A percentile compares a stretch with the other conserved stretches of the same genome.
These are phyloP conservation scores for Albatrellus ellisii DNA, from an alignment of 768 basidiomycete genomes.

Conservation along the genomic window DNA sequence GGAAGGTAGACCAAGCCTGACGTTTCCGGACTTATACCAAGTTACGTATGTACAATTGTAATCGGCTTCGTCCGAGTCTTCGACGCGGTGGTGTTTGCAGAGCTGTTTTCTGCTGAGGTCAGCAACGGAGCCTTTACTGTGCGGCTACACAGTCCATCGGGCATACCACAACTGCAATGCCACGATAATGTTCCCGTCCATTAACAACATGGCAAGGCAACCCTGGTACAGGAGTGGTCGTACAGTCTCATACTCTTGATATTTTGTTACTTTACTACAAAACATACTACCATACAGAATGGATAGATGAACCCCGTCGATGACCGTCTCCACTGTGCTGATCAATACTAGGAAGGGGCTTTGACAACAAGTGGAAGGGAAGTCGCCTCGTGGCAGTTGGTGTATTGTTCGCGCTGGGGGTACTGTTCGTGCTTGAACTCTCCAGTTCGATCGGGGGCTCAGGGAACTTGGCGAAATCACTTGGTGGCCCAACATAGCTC, in stretches of 20 bases:
- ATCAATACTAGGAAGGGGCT: constrained; percentile 26
- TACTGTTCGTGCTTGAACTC: constrained; percentile 18
- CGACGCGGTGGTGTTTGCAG: no score
- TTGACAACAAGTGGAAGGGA: constrained; percentile 57
- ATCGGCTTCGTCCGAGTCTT: not conserved
- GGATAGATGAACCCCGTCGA: constrained; percentile 30
- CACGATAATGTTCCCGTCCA: not conserved
- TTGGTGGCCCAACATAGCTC: constrained; percentile 49
- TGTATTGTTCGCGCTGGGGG: constrained; percentile 10
- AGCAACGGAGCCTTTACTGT: no score
- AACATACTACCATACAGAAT: constrained; percentile 15
- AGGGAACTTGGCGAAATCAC: constrained; percentile 59
- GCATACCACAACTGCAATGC: not conserved
- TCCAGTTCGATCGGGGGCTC: constrained; percentile 37
- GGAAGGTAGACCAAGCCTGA: no score
- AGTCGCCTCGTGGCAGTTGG: constrained; percentile 21
- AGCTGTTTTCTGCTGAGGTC: no score
- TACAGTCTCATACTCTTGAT: constrained; percentile 2
- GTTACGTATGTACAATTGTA: no score
- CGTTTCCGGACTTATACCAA: no score
- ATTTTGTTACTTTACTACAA: not conserved
- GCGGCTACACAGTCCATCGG: no score
- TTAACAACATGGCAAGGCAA: not conserved
- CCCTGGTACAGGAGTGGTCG: not conserved
- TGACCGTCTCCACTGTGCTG: constrained; percentile 21